These are phyloP conservation scores for Bipolaris cookei DNA, from an alignment of 2,329 filamentous ascomycete genomes.

Conservation along the genomic window DNA sequence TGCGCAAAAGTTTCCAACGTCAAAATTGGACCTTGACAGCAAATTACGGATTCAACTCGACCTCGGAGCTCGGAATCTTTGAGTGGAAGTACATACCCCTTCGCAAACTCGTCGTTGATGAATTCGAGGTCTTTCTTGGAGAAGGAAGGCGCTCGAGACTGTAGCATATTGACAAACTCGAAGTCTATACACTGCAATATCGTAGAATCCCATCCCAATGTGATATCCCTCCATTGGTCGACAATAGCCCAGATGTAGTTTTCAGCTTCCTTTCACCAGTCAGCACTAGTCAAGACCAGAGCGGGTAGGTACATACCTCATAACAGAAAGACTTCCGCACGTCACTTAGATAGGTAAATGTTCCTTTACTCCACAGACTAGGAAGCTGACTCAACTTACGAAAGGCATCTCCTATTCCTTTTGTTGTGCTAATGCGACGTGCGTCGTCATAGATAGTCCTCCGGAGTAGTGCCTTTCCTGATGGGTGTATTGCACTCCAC, in stretches of 20 bases:
- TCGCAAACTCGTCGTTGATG: not conserved
- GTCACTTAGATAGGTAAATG: constrained; percentile 5
- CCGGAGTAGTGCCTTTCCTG: not conserved
- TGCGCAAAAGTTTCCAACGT: constrained; percentile 7
- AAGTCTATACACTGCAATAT: not conserved
- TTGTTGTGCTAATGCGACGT: not conserved
- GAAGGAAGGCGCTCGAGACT: constrained; percentile 3
- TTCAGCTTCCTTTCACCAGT: constrained; percentile 1
- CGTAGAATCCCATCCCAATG: not conserved
- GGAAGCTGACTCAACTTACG: not conserved
- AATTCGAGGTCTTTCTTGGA: constrained; percentile 1
- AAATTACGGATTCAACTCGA: not conserved
- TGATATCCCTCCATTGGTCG: constrained; percentile 2
- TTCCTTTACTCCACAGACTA: constrained; percentile 2
- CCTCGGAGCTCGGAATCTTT: not conserved
- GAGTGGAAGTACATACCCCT: not conserved
- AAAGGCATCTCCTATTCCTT: constrained; percentile 3
- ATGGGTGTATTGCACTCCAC: not conserved
- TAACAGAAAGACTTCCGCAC: constrained; percentile 4
- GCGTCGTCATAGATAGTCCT: not conserved
- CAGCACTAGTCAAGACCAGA: not conserved
- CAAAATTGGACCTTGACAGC: constrained; percentile 5
- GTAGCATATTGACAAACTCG: not conserved
- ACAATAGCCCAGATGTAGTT: constrained; percentile 6
- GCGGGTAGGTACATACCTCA: constrained; percentile 1